A percentile compares a stretch with the other conserved stretches of the same genome.
These are phyloP conservation scores for Neoboletus magnificus DNA, from an alignment of 768 basidiomycete genomes.

Conservation along the genomic window DNA sequence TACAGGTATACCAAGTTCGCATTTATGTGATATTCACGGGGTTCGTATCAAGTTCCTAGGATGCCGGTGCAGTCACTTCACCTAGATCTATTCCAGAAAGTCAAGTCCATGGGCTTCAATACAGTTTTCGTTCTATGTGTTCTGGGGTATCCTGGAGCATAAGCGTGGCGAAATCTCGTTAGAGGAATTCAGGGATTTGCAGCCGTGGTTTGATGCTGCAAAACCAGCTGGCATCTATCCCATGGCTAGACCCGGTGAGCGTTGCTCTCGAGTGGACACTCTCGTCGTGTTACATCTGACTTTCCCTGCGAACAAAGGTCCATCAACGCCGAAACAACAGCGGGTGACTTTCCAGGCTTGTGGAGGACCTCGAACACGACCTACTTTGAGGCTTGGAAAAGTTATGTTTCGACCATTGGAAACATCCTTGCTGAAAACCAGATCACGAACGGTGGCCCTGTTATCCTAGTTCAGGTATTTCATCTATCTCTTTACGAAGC, in stretches of 20 bases:
- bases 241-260: constrained; percentile 25
- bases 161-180: constrained; percentile 51
- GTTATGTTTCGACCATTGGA: constrained; percentile 50
- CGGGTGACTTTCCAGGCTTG: constrained; percentile 53
- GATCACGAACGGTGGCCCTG: constrained; percentile 58
- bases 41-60: constrained; percentile 4
- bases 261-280: neutral
- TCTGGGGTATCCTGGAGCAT: constrained; percentile 47
- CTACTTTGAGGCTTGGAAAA: constrained; percentile 50
- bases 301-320: constrained; percentile 9
- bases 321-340: constrained; percentile 35
- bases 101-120: constrained; percentile 42
- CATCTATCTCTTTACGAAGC: constrained; percentile 30
- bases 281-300: neutral
- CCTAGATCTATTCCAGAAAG: constrained; percentile 58
- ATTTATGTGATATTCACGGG: neutral
- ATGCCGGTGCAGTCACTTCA: constrained; percentile 36
- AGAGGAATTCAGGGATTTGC: constrained; percentile 41
- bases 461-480: constrained; percentile 35
- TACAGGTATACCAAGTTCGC: constrained; percentile 36
- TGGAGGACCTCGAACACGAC: constrained; percentile 49
- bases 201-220: constrained; percentile 31
- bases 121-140: constrained; percentile 54
- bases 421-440: constrained; percentile 52
- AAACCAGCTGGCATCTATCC: constrained; percentile 28